These are phyloP conservation scores for Chloranthus sessilifolius DNA, from an alignment of 164 flowering plant genomes.

Conservation along the genomic window DNA sequence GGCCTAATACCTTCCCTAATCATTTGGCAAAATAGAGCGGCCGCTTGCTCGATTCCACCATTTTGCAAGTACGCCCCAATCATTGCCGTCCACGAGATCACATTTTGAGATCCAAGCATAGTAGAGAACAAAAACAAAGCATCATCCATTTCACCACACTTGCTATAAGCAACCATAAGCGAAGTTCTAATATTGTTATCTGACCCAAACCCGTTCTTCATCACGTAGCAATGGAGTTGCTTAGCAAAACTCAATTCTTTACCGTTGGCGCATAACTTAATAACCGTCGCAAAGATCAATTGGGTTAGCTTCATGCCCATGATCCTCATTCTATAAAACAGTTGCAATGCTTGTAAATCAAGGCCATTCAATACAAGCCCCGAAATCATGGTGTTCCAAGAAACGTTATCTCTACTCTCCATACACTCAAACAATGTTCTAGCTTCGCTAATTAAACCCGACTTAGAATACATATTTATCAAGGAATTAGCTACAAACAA, in stretches of 20 bases:
- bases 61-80: conserved; percentile 68
- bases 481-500: conserved; percentile 62
- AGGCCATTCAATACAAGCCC: conserved; percentile 60
- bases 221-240: conserved; percentile 61
- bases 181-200: conserved; percentile 49
- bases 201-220: conserved; percentile 42
- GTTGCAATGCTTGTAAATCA: conserved; percentile 48
- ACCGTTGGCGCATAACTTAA: conserved; percentile 55
- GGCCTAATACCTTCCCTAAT: conserved; percentile 56
- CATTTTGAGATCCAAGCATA: conserved; percentile 43
- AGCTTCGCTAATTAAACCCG: conserved; percentile 48
- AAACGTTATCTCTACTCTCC: conserved; percentile 39
- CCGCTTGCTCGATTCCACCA: conserved; percentile 40
- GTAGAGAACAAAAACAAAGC: conserved; percentile 46
- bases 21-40: conserved; percentile 54
- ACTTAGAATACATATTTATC: conserved; percentile 67
- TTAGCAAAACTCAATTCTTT: conserved; percentile 47
- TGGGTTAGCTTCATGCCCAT: conserved; percentile 43
- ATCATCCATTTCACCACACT: conserved; percentile 52
- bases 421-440: conserved; percentile 45
- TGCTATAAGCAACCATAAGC: conserved; percentile 63
- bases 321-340: conserved; percentile 54
- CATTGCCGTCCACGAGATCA: conserved; percentile 91
- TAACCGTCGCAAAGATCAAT: conserved; percentile 34
- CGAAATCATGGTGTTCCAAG: conserved; percentile 77